phyloP scores from a whole-genome alignment of 1,284 basidiomycete species.

The Cryptococcus sp. region DNA sequence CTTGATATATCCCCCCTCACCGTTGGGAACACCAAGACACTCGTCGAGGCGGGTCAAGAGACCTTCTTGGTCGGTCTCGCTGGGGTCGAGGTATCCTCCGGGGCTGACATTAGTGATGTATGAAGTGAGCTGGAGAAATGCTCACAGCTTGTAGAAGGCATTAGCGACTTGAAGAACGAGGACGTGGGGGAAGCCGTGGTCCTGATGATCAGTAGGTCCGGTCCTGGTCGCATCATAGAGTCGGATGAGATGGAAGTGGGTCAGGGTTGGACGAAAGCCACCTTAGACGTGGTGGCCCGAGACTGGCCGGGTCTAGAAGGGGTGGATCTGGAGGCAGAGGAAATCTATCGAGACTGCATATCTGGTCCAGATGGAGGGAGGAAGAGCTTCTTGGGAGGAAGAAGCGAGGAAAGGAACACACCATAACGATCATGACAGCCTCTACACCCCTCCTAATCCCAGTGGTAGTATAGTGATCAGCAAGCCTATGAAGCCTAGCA shows the following conservation, averaged over 20 bases:
- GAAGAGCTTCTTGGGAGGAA: too few relatives aligned
- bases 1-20: neutral
- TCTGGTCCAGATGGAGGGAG: too few relatives aligned
- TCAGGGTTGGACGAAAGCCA: neutral
- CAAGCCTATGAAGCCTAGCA: constrained; percentile 77
- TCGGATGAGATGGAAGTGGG: neutral
- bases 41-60: constrained; percentile 83
- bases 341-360: too few relatives aligned
- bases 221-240: neutral
- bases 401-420: constrained; percentile 46
- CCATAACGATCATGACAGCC: constrained; percentile 90
- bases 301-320: too few relatives aligned
- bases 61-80: constrained; percentile 86
- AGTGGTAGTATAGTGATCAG: constrained; percentile 95
- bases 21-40: constrained; percentile 60
- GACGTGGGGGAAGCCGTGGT: constrained; percentile 90
- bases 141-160: constrained; percentile 96
- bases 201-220: constrained; percentile 38
- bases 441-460: constrained; percentile 93
- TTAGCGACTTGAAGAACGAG: constrained; percentile 98
- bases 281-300: too few relatives aligned
- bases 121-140: constrained; percentile 11
- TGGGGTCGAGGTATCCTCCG: constrained; percentile 95
- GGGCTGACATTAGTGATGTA: constrained; percentile 56
- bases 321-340: too few relatives aligned